These are phyloP conservation scores for Fulvia fulva DNA, from an alignment of 2,329 filamentous ascomycete genomes.

Conservation along the genomic window DNA sequence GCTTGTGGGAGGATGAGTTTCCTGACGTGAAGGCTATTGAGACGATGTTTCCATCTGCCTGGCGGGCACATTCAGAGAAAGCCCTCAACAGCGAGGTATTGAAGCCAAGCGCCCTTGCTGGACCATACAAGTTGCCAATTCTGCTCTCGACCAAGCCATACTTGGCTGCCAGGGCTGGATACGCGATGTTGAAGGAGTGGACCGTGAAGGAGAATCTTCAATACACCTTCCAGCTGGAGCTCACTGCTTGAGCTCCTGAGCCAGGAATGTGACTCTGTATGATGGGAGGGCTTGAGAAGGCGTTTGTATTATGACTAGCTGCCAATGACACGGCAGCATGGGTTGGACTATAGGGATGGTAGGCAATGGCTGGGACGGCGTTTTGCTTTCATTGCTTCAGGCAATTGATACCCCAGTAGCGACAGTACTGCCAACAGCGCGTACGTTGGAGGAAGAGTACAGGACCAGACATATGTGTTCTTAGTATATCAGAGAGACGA, in stretches of 20 bases:
- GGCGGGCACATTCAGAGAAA: conserved; percentile 33
- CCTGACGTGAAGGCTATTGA: conserved; percentile 36
- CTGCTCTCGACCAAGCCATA: conserved; percentile 39
- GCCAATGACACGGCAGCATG: not conserved
- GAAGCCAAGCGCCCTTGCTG: conserved; percentile 30
- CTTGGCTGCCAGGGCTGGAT: conserved; percentile 43
- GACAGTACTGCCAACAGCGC: not conserved
- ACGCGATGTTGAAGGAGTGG: conserved; percentile 43
- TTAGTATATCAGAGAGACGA: not conserved
- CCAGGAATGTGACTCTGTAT: not conserved
- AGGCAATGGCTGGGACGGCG: not conserved
- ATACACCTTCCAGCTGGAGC: conserved; percentile 27
- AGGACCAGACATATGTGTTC: not conserved
- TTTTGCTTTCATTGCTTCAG: not conserved
- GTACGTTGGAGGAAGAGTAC: not conserved
- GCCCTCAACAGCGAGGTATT: conserved; percentile 29
- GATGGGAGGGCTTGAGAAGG: not conserved
- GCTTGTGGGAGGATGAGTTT: not conserved
- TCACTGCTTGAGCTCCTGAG: not conserved
- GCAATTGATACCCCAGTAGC: not conserved
- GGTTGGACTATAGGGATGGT: not conserved
- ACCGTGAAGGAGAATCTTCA: conserved; percentile 25
- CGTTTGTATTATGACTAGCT: not conserved
- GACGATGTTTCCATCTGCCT: conserved; percentile 38
- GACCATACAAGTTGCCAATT: conserved; percentile 41